Base-by-base conservation (phyloP, 2,329 filamentous ascomycete species). In the Penicillium sp. region DNA sequence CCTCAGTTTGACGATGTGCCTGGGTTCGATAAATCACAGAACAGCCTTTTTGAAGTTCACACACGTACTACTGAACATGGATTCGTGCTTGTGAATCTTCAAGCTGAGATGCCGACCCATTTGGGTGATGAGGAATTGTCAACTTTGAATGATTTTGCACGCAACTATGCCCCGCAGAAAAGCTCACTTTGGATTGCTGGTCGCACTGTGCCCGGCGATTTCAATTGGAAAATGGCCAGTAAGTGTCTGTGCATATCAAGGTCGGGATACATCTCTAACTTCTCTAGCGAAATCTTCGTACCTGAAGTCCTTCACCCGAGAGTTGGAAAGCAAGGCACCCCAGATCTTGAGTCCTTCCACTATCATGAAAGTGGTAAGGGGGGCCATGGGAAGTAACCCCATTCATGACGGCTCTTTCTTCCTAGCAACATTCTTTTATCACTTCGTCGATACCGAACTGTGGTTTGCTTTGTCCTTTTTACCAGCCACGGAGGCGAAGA, bases 1-100 rank as follows among this genome's bases (percentile, higher is more conserved):
- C 84, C 84, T 0, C 78, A 81, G 2, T 87, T 84, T 62, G 77
- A 85, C 39, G 77, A 80, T 18, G 69, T 86, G 1, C 72, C 76
- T 2, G 81, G 79, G 8, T 87, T 87, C 61, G 79, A 85, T 60
- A 83, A 79, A 68, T 71, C 74, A 10, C 71, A 82, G 65, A 86
- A 86, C 57, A 76, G 79, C 6, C 75, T 87, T 0, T 79, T 86
- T 55, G 65, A 68, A 49, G 64, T 73, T 21, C 67, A 68, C 27
- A 50, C 64, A 1, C 47, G 52, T 42, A 64, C 60, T 5, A 68
- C 57, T 9, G 51, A 55, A 1, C 44, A 58, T 13, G 69, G 68
- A 1, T 59, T 59, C 50, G 55, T 69, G 1, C 71, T 69, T 57
- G 65, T 71, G 6, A 71, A 71, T 40, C 54, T 69, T 3, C 56